These are phyloP conservation scores for Musa acuminata DNA, from an alignment of 176 grass and related monocot species.

Conservation along the genomic window DNA sequence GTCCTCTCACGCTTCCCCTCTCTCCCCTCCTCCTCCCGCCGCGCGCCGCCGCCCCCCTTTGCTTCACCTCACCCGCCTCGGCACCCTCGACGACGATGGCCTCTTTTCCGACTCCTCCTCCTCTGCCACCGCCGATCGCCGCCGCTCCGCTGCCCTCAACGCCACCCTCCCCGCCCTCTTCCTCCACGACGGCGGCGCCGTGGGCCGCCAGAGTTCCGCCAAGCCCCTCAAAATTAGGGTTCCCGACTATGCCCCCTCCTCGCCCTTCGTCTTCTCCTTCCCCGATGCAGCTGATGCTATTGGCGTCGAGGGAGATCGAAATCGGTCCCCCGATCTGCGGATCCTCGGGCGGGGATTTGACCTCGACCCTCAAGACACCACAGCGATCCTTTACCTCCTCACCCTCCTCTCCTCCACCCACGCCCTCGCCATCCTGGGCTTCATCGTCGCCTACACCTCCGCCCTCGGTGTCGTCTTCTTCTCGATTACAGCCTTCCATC, in stretches of 20 bases:
- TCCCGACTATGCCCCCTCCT: constrained; percentile 20
- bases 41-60: constrained; percentile 51
- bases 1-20: neutral
- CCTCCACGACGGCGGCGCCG: constrained; percentile 24
- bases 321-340: constrained; percentile 31
- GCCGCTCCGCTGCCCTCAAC: constrained; percentile 3
- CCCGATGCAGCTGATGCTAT: neutral
- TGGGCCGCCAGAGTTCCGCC: constrained; percentile 31
- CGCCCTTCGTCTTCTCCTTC: constrained; percentile 34
- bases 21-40: constrained; percentile 10
- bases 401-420: constrained; percentile 66
- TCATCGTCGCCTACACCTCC: constrained; percentile 53
- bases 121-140: constrained; percentile 25
- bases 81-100: constrained; percentile 28
- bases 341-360: constrained; percentile 34
- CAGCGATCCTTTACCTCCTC: constrained; percentile 59
- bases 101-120: constrained; percentile 36
- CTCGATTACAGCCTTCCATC: constrained; percentile 30
- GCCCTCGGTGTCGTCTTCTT: constrained; percentile 60
- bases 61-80: constrained; percentile 14
- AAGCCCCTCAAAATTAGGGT: constrained; percentile 28
- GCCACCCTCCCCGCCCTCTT: constrained; percentile 26
- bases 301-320: neutral
- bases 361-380: constrained; percentile 49
- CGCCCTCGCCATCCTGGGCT: constrained; percentile 61